Conservation (phyloP, 1,284 basidiomycete genomes). For the Pseudozyma pruni region DNA sequence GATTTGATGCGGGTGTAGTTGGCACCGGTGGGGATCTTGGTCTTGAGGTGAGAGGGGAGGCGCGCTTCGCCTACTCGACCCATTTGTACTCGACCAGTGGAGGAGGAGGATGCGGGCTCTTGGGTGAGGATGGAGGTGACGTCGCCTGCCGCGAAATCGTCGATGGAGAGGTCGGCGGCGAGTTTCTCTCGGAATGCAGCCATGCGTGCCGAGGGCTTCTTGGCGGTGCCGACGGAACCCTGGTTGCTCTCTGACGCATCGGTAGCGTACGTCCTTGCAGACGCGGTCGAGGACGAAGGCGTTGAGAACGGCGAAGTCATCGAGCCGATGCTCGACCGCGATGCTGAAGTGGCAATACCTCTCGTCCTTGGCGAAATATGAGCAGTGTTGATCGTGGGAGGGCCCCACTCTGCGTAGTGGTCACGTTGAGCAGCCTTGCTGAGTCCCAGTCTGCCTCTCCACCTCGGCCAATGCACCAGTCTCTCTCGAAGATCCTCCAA, state of each 20-base stretch:
- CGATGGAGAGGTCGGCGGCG: constrained; percentile 53
- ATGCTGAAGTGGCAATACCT: constrained; percentile 17
- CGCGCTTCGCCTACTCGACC: constrained; percentile 70
- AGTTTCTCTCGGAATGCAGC: constrained; percentile 54
- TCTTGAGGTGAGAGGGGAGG: constrained; percentile 90
- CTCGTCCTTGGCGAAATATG: constrained; percentile 48
- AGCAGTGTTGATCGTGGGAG: constrained; percentile 50
- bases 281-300: background rate
- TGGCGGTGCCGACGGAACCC: background rate
- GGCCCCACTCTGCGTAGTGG: constrained; percentile 61
- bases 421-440: constrained; percentile 48
- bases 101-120: constrained; percentile 4
- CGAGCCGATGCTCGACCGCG: constrained; percentile 3
- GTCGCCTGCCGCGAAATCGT: constrained; percentile 53
- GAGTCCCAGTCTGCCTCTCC: constrained; percentile 68
- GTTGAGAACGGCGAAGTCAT: background rate
- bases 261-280: constrained; percentile 28
- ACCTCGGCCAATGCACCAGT: constrained; percentile 63
- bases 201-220: constrained; percentile 35
- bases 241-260: constrained; percentile 15
- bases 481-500: constrained; percentile 54
- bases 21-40: constrained; percentile 79
- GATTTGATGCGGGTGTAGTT: constrained; percentile 94
- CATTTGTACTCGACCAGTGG: constrained; percentile 45
- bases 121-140: constrained; percentile 16